phyloP scores from a whole-genome alignment of 2,329 filamentous ascomycete genomes.

The Pseudogymnoascus sp. region DNA sequence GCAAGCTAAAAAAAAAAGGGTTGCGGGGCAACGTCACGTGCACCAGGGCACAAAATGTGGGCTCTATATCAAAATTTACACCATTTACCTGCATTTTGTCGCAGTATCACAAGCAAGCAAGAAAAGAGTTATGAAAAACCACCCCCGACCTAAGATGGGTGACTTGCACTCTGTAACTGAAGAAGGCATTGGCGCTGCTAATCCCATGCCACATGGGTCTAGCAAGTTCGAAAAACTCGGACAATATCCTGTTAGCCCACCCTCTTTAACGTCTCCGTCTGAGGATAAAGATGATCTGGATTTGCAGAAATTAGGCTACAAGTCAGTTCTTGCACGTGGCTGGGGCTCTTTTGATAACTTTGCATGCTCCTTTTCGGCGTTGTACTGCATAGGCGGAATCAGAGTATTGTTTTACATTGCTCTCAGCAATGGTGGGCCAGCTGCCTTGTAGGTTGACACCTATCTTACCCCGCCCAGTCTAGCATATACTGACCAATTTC shows the following conservation, averaged over 20 bases:
- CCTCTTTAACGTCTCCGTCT: background rate
- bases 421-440: constrained; percentile 21
- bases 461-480: background rate
- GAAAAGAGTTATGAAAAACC: background rate
- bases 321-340: constrained; percentile 21
- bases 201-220: background rate
- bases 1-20: too few relatives aligned
- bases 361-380: constrained; percentile 22
- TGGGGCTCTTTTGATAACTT: constrained; percentile 25
- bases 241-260: background rate
- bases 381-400: constrained; percentile 24
- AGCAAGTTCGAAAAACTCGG: background rate
- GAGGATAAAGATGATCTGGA: constrained; percentile 23
- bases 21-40: background rate
- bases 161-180: background rate
- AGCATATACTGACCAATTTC: background rate
- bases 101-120: background rate
- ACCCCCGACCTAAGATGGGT: background rate
- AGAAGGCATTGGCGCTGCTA: background rate
- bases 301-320: constrained; percentile 22
- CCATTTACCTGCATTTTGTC: background rate
- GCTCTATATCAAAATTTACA: background rate
- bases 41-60: background rate
- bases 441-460: constrained; percentile 3
- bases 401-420: constrained; percentile 25